Percentiles rank a stretch among this genome's conserved stretches.
These are phyloP conservation scores for Cercospora canescens DNA, from an alignment of 2,329 filamentous ascomycete species.

Conservation along the genomic window DNA sequence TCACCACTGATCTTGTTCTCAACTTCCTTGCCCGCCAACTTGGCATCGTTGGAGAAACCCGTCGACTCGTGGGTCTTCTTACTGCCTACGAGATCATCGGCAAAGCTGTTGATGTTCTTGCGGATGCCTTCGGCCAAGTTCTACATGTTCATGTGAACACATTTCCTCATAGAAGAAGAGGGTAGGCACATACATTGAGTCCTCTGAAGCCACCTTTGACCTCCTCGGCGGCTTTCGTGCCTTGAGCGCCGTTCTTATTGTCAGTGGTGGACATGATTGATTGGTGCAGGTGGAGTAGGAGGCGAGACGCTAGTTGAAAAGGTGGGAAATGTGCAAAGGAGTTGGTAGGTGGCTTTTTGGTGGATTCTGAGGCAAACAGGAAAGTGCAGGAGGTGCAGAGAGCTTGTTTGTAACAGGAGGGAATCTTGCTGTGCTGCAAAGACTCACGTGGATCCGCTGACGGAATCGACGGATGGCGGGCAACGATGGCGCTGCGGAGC, in stretches of 20 bases:
- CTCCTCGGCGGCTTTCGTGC: constrained; percentile 29
- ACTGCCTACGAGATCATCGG: constrained; percentile 26
- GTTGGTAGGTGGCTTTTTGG: neutral
- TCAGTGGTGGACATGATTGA: neutral
- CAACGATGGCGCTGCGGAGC: neutral
- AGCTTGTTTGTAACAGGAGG: neutral
- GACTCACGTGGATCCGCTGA: neutral
- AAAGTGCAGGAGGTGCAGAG: neutral
- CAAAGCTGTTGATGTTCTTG: constrained; percentile 33
- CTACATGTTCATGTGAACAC: constrained; percentile 11
- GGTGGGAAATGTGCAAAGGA: neutral
- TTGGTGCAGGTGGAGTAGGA: constrained; percentile 3
- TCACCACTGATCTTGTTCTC: neutral
- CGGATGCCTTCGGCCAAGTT: constrained; percentile 28
- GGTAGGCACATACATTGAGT: constrained; percentile 18
- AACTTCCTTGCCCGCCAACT: constrained; percentile 22
- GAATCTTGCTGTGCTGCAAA: neutral
- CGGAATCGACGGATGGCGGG: neutral
- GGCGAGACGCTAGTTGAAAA: neutral
- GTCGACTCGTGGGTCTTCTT: constrained; percentile 22
- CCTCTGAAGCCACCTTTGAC: constrained; percentile 30
- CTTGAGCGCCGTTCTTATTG: constrained; percentile 15
- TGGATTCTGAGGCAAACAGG: neutral
- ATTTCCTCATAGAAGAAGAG: neutral
- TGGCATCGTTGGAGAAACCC: constrained; percentile 22